phyloP scores from a whole-genome alignment of 768 basidiomycete species.

The Candolleomyces eurysporus region DNA sequence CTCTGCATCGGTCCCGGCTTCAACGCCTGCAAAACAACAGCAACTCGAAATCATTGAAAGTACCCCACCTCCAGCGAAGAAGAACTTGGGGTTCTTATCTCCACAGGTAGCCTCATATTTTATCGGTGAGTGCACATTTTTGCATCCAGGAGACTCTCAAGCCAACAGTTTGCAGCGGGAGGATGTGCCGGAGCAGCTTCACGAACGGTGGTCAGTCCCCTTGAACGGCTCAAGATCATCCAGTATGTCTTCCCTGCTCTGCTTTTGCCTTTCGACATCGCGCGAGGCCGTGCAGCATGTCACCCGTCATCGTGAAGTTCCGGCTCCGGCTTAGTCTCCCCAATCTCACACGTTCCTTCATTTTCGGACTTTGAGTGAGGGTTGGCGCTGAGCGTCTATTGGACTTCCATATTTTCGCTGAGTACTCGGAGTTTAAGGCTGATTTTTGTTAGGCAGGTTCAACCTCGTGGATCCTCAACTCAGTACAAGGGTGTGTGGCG shows the following conservation, averaged over 20 bases:
- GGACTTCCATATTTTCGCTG: background rate
- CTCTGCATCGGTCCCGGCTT: background rate
- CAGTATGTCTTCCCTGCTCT: conserved; percentile 56
- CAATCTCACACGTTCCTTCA: background rate
- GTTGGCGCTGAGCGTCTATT: background rate
- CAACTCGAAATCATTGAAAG: background rate
- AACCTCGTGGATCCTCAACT: conserved; percentile 56
- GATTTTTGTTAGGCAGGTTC: conserved; percentile 74
- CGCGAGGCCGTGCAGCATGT: no score
- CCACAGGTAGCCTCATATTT: conserved; percentile 45
- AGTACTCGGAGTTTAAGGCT: conserved; percentile 4
- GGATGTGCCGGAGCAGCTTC: conserved; percentile 68
- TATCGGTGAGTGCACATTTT: conserved; percentile 28
- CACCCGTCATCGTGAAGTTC: no score
- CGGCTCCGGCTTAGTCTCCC: no score
- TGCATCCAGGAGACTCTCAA: conserved; percentile 4
- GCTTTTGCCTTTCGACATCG: background rate
- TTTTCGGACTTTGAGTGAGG: background rate
- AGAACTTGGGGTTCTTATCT: conserved; percentile 21
- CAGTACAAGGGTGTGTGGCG: conserved; percentile 86
- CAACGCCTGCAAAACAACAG: background rate
- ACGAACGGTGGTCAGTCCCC: conserved; percentile 87
- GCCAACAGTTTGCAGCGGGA: conserved; percentile 37
- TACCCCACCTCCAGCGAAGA: background rate
- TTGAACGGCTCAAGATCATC: conserved; percentile 95